A percentile compares a stretch with the other conserved stretches of the same genome.
phyloP scores from a whole-genome alignment of 1,284 basidiomycete genomes.

The Vanrija sp. region DNA sequence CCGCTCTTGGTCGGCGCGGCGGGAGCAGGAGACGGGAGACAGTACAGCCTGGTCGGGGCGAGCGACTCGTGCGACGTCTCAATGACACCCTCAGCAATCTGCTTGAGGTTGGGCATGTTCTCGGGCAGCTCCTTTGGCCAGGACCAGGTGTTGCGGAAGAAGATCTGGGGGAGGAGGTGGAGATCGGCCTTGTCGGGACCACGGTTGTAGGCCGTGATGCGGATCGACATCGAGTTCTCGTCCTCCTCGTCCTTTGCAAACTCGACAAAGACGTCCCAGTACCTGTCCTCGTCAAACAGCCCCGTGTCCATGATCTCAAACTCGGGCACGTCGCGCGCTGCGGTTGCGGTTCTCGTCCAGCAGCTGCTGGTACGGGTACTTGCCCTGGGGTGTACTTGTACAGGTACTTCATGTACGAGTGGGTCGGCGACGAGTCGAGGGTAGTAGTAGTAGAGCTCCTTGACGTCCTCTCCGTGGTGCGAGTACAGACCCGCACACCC shows the following conservation, averaged over 20 bases:
- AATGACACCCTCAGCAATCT: constrained; percentile 58
- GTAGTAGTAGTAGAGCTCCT: constrained; percentile 97
- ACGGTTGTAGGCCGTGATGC: constrained; percentile 94
- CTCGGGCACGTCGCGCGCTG: constrained; percentile 78
- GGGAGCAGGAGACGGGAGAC: constrained; percentile 85
- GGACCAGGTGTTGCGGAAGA: constrained; percentile 98
- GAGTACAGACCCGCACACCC: neutral
- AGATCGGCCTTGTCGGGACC: constrained; percentile 93
- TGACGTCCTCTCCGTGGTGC: constrained; percentile 97
- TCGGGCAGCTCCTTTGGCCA: constrained; percentile 80
- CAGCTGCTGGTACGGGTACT: constrained; percentile 90
- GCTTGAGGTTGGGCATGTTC: constrained; percentile 63
- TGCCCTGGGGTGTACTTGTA: constrained; percentile 95
- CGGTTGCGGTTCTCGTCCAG: constrained; percentile 78
- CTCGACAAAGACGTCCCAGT: constrained; percentile 84
- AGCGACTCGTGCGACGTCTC: constrained; percentile 69
- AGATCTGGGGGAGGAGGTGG: constrained; percentile 90
- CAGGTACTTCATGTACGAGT: constrained; percentile 98
- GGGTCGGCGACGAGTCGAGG: constrained; percentile 96
- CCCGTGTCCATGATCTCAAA: constrained; percentile 93
- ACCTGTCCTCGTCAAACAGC: constrained; percentile 84
- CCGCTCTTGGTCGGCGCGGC: constrained; percentile 62
- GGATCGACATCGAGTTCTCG: constrained; percentile 80
- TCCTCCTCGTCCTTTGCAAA: constrained; percentile 96
- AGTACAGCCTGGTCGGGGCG: constrained; percentile 77